Base-by-base conservation (phyloP, 2,329 filamentous ascomycete species). In the Lasiodiplodia theobromae region DNA sequence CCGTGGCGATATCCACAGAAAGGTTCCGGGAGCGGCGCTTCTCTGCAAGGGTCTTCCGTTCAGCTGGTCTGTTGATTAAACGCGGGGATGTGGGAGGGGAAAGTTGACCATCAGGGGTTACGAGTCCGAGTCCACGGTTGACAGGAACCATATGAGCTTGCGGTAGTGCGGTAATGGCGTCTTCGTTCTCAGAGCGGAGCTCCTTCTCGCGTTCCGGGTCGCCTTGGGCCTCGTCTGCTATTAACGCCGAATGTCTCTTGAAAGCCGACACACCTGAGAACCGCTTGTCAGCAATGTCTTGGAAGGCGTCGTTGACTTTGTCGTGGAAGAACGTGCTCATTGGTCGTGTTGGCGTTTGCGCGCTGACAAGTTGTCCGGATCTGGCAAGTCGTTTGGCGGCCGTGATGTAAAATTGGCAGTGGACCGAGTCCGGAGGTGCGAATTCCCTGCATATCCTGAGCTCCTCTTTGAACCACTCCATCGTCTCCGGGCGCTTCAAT, bases 381-480 rank as follows among this genome's bases (percentile, higher is more conserved):
- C 83, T 51, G 8, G 74, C 72, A 70, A 77, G 81, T 60, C 90
- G 84, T 72, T 92, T 91, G 8, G 93, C 87, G 0, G 91, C 89
- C 0, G 95, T 98, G 72, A 97, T 92, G 80, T 93, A 97, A 84
- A 97, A 97, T 78, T 97, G 94, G 83, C 94, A 97, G 28, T 92
- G 92, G 10, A 97, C 92, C 37, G 92, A 91, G 76, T 96, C 93
- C 0, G 92, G 92, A 1, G 95, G 95, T 11, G 95, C 94, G 62
- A 89, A 91, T 79, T 97, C 93, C 74, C 93, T 88, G 81, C 95
- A 97, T 74, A 97, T 97, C 58, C 94, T 88, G 69, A 97, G 85
- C 79, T 97, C 95, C 80, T 97, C 94, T 72, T 93, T 92, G 85
- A 97, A 98, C 95, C 95, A 98, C 77, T 97, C 93, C 89, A 98